Evolutionary conservation across 768 basidiomycete genomes (phyloP).

Genomic region (Lactifluus volemus): DNA sequence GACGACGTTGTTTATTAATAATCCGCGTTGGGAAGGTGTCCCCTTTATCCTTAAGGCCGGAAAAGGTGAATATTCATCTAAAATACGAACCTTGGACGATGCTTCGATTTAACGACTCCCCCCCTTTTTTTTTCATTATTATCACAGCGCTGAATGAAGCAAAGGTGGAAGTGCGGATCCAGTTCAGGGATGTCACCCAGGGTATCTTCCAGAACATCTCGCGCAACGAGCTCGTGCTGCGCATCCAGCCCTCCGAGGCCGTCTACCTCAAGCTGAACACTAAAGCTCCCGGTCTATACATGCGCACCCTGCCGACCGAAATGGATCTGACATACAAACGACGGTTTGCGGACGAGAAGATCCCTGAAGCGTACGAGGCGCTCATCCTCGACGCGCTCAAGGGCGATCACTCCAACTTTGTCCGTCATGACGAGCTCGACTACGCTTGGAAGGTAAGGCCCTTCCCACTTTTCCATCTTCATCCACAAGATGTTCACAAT

Average conservation of each 20-base stretch:
- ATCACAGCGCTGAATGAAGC: conserved; percentile 86
- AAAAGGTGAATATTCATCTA: conserved; percentile 58
- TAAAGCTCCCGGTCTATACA: conserved; percentile 87
- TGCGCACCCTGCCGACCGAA: conserved; percentile 87
- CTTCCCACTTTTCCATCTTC: too few relatives aligned
- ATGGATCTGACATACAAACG: conserved; percentile 99
- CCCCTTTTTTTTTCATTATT: not conserved
- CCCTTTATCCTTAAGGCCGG: conserved; percentile 98
- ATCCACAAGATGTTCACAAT: too few relatives aligned
- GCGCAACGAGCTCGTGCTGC: conserved; percentile 94
- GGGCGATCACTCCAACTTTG: conserved; percentile 99
- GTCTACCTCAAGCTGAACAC: conserved; percentile 96
- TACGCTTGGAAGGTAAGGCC: conserved; percentile 85
- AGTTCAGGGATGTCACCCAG: conserved; percentile 95
- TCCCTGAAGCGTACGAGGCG: conserved; percentile 95
- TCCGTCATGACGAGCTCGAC: conserved; percentile 94
- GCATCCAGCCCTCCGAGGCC: conserved; percentile 93
- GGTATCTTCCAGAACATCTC: conserved; percentile 96
- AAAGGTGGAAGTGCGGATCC: conserved; percentile 96
- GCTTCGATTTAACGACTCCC: not conserved
- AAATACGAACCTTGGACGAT: not conserved
- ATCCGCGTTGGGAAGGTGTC: conserved; percentile 97
- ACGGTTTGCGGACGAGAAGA: conserved; percentile 82
- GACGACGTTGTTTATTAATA: conserved; percentile 84
- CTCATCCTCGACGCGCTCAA: conserved; percentile 92